Conservation (phyloP, 129 eudicot genomes). For the Centrapalus pauciflorus region DNA sequence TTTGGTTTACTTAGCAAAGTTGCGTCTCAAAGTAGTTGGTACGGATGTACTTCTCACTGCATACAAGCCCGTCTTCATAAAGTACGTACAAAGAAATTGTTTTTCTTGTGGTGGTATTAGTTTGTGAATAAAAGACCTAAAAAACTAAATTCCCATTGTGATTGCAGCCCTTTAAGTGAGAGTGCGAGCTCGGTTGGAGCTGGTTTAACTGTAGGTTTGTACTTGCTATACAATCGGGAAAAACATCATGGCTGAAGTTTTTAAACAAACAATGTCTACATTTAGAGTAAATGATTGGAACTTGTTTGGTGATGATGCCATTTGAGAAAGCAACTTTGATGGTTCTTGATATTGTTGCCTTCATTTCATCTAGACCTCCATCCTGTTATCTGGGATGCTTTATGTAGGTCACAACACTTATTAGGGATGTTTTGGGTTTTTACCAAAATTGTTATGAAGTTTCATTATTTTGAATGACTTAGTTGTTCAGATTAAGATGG, state of each 20-base stretch:
- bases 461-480: too few species aligned
- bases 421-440: too few species aligned
- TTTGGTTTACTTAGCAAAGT: slow-evolving; percentile 82
- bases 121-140: background rate
- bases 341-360: too few species aligned
- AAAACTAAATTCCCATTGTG: too few species aligned
- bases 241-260: slow-evolving; percentile 73
- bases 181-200: slow-evolving; percentile 86
- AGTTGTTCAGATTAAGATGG: too few species aligned
- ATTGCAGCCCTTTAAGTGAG: slow-evolving; percentile 84
- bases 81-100: slow-evolving; percentile 34
- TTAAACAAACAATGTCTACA: slow-evolving; percentile 55
- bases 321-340: slow-evolving; percentile 5
- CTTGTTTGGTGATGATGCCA: slow-evolving; percentile 49
- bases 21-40: slow-evolving; percentile 84
- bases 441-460: too few species aligned
- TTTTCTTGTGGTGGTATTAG: background rate
- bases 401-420: too few species aligned
- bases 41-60: slow-evolving; percentile 84
- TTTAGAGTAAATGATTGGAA: slow-evolving; percentile 81
- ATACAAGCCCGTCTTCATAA: slow-evolving; percentile 75
- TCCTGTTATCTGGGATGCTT: too few species aligned
- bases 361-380: too few species aligned
- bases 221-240: slow-evolving; percentile 80
- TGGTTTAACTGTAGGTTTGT: slow-evolving; percentile 56